These are phyloP conservation scores for Exophiala sideris DNA, from an alignment of 2,329 filamentous ascomycete genomes.

Conservation along the genomic window DNA sequence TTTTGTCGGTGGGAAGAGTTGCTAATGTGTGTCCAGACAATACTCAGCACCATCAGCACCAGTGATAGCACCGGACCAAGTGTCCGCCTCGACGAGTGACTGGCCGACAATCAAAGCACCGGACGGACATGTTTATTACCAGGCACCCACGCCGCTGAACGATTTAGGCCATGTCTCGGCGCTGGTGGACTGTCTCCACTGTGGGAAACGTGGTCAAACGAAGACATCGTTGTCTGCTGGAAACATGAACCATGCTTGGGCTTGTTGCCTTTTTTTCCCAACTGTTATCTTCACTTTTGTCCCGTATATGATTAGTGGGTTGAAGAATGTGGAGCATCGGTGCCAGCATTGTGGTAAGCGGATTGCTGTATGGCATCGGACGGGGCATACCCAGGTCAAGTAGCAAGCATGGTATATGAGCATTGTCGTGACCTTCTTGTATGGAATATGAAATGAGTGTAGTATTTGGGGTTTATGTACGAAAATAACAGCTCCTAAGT, in stretches of 20 bases:
- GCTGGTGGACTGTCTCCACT: slow-evolving; percentile 12
- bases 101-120: not conserved
- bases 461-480: too few relatives aligned
- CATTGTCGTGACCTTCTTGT: too few relatives aligned
- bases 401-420: not conserved
- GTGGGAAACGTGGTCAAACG: slow-evolving; percentile 8
- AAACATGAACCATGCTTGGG: slow-evolving; percentile 14
- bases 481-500: too few relatives aligned
- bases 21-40: too few relatives aligned
- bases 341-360: slow-evolving; percentile 5
- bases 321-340: slow-evolving; percentile 11
- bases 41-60: too few relatives aligned
- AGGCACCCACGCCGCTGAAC: not conserved
- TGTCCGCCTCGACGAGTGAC: not conserved
- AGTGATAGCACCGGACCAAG: too few relatives aligned
- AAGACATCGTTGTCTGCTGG: slow-evolving; percentile 3
- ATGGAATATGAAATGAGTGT: too few relatives aligned
- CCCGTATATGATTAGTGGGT: slow-evolving; percentile 11
- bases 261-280: slow-evolving; percentile 7
- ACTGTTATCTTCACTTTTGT: slow-evolving; percentile 6
- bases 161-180: slow-evolving; percentile 9
- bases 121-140: not conserved
- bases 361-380: slow-evolving; percentile 10
- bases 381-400: slow-evolving; percentile 7
- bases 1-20: too few relatives aligned